These are phyloP conservation scores for Galium porrigens DNA, from an alignment of 305 asterid genomes.

Conservation along the genomic window DNA sequence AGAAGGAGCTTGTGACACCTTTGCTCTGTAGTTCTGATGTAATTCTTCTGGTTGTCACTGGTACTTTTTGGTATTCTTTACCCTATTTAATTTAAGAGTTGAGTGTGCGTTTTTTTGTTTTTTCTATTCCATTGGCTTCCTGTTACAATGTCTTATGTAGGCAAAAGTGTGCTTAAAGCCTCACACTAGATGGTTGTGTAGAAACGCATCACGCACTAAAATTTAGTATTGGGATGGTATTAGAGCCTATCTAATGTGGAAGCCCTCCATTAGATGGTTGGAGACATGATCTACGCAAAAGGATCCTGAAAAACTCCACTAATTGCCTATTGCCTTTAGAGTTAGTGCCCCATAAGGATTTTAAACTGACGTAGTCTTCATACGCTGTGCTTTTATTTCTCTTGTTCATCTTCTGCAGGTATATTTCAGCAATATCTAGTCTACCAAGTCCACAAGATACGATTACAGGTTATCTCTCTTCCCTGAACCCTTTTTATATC, in stretches of 20 bases:
- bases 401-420: slow-evolving; percentile 32
- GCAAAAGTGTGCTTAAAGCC: background rate
- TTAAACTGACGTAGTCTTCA: background rate
- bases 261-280: background rate
- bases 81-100: slow-evolving; percentile 2
- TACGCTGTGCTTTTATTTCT: background rate
- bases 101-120: background rate
- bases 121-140: background rate
- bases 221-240: background rate
- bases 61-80: slow-evolving; percentile 22
- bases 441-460: slow-evolving; percentile 85
- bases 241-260: background rate
- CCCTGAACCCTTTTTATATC: background rate
- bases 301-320: background rate
- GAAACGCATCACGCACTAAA: background rate
- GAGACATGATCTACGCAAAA: background rate
- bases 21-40: slow-evolving; percentile 75
- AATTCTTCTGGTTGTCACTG: slow-evolving; percentile 64
- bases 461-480: slow-evolving; percentile 53
- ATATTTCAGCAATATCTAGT: slow-evolving; percentile 82
- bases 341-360: background rate
- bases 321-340: background rate
- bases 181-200: background rate
- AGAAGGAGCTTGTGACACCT: slow-evolving; percentile 36
- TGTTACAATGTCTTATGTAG: background rate